Evolutionary conservation across 1,284 basidiomycete species (phyloP).

Genomic region (Thelephora terrestris): DNA sequence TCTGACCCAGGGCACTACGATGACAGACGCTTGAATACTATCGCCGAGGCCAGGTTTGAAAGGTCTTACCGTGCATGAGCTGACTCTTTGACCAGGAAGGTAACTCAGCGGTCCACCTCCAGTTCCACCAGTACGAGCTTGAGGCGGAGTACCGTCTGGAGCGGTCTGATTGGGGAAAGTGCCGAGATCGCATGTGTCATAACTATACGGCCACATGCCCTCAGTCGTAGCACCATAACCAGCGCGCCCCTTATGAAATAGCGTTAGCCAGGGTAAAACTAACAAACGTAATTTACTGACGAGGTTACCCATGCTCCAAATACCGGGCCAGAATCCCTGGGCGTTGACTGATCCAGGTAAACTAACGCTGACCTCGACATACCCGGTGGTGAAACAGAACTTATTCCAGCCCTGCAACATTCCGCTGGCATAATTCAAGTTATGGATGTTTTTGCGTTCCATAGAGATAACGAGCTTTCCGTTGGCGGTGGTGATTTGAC

Average conservation of each 20-base stretch:
- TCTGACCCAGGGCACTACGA: conserved; percentile 37
- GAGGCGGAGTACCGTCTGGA: conserved; percentile 39
- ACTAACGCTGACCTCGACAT: conserved; percentile 73
- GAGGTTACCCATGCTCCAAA: conserved; percentile 45
- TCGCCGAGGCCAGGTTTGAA: neutral
- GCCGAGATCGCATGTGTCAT: conserved; percentile 75
- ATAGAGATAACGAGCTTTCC: conserved; percentile 76
- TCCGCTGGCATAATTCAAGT: conserved; percentile 72
- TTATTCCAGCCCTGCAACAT: conserved; percentile 86
- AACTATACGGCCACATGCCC: conserved; percentile 72
- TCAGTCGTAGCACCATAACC: conserved; percentile 54
- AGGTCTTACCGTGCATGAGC: conserved; percentile 32
- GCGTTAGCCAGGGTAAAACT: neutral
- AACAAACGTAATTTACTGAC: conserved; percentile 14
- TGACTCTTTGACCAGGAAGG: conserved; percentile 48
- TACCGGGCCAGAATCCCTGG: conserved; percentile 62
- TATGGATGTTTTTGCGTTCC: conserved; percentile 48
- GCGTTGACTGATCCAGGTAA: conserved; percentile 65
- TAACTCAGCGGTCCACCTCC: conserved; percentile 33
- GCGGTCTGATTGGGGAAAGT: conserved; percentile 74
- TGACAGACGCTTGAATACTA: neutral
- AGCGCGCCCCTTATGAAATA: conserved; percentile 35
- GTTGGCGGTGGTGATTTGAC: conserved; percentile 53
- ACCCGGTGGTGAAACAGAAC: conserved; percentile 89
- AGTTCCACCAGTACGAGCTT: conserved; percentile 38